Evolutionary conservation across 768 basidiomycete species (phyloP), one percentile per base, ranked within the genome.

Genomic region (Lactarius akahatsu): DNA sequence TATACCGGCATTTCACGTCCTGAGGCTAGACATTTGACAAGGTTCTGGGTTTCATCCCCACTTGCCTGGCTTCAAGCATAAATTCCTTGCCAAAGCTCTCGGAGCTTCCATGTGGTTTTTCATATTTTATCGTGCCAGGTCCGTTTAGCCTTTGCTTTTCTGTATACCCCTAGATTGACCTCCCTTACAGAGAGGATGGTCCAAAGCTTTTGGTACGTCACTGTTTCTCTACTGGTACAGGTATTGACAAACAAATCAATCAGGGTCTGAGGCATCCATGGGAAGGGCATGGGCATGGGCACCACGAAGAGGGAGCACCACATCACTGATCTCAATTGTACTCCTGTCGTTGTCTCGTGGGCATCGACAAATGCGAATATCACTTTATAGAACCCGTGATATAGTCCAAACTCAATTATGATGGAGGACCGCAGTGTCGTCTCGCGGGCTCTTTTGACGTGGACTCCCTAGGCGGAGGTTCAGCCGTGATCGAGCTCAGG

Each of bases 31-130:
- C 45, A 64, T 11, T 56, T 57, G 54, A 4, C 57, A 66, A 87
- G 88, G 81, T 72, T 78, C 88, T 78, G 95, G 94, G 70, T 96
- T 96, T 73, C 83, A 94, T 76, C 94, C 94, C 45, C 94, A 94
- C 75, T 82, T 94, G 34, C 92, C 94, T 10, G 86, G 89, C 15
- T 81, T 86, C 72, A 85, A 81, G 73, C 87, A 94, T 77, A 85
- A 83, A 66, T 86, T 93, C 76, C 82, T 96, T 36, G 85, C 90
- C 32, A 95, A 94, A 78, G 87, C 86, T 67, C 80, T 97, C 55
- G 95, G 95, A 58, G 95, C 94, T 40, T 85, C 87, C 30, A 96
- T 97, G 95, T 97, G 95, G 95, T 96, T 96, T 86, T 97, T 95
- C 82, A 94, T 97, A 75, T 96, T 97, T 82, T 97, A 96, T 79